phyloP scores from a whole-genome alignment of 306 rosid species.

The Dryas alaskensis region DNA sequence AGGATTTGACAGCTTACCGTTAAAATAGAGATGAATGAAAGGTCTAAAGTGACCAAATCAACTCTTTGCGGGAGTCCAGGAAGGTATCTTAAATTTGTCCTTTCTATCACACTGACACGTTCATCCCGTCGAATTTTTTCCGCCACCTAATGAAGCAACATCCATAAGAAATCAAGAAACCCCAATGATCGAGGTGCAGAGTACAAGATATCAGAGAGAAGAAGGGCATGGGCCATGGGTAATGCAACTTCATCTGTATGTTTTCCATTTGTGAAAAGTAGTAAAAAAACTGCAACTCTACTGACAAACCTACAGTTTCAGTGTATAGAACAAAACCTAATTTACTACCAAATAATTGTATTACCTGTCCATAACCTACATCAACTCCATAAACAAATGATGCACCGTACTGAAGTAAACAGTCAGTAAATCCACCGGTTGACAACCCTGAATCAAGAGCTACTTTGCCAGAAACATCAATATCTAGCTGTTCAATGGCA shows the following conservation, averaged over 20 bases:
- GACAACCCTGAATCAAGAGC: constrained; percentile 97
- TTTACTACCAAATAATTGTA: background rate
- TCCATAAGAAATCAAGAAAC: constrained; percentile 6
- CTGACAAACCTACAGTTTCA: background rate
- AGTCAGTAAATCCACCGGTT: constrained; percentile 95
- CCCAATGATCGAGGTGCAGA: background rate
- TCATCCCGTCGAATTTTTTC: constrained; percentile 79
- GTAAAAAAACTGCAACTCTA: background rate
- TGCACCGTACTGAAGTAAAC: constrained; percentile 90
- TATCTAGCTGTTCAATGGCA: constrained; percentile 71
- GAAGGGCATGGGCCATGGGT: background rate
- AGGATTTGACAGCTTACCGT: constrained; percentile 52
- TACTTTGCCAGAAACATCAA: constrained; percentile 74
- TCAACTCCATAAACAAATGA: constrained; percentile 88
- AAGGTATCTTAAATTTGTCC: constrained; percentile 86
- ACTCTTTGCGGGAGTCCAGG: constrained; percentile 81
- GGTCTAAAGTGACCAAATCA: constrained; percentile 90
- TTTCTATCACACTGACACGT: constrained; percentile 75
- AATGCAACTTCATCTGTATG: background rate
- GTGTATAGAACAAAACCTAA: background rate
- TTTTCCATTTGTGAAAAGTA: background rate
- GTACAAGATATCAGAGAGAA: background rate
- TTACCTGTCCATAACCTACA: constrained; percentile 97
- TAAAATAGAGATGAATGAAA: constrained; percentile 92
- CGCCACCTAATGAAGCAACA: constrained; percentile 60